These are phyloP conservation scores for Raphanus hybrid DNA, from an alignment of 441 rosid species.

Conservation along the genomic window DNA sequence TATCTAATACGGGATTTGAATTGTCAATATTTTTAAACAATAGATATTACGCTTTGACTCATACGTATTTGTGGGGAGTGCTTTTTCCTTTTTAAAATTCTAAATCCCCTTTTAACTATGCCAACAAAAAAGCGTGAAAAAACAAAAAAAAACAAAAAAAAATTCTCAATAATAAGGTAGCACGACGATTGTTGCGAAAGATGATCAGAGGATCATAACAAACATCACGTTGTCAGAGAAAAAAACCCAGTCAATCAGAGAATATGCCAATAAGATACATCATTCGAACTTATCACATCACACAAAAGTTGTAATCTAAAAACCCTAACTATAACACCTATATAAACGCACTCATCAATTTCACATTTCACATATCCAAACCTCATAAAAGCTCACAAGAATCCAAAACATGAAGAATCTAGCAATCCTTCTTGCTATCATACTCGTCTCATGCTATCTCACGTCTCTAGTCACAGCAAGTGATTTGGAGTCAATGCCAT, in stretches of 20 bases:
- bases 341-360: slow-evolving; percentile 24
- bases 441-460: slow-evolving; percentile 24
- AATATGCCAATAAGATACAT: slow-evolving; percentile 28
- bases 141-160: too few species aligned
- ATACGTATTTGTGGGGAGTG: too few species aligned
- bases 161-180: not conserved
- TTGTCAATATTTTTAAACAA: too few species aligned
- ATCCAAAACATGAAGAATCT: slow-evolving; percentile 32
- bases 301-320: not conserved
- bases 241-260: not conserved
- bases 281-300: slow-evolving; percentile 7
- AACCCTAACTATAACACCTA: slow-evolving; percentile 12
- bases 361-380: slow-evolving; percentile 14
- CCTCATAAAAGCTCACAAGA: slow-evolving; percentile 1
- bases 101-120: too few species aligned
- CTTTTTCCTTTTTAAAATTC: too few species aligned
- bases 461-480: slow-evolving; percentile 24
- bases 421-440: not conserved
- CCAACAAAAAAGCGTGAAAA: too few species aligned
- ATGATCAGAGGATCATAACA: not conserved
- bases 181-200: not conserved
- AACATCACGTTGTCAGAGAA: not conserved
- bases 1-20: too few species aligned
- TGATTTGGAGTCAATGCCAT: not conserved
- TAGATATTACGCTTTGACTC: too few species aligned